A percentile compares a stretch with the other conserved stretches of the same genome.
phyloP scores from a whole-genome alignment of 2,329 filamentous ascomycete genomes.

The Diaporthe caulivora region DNA sequence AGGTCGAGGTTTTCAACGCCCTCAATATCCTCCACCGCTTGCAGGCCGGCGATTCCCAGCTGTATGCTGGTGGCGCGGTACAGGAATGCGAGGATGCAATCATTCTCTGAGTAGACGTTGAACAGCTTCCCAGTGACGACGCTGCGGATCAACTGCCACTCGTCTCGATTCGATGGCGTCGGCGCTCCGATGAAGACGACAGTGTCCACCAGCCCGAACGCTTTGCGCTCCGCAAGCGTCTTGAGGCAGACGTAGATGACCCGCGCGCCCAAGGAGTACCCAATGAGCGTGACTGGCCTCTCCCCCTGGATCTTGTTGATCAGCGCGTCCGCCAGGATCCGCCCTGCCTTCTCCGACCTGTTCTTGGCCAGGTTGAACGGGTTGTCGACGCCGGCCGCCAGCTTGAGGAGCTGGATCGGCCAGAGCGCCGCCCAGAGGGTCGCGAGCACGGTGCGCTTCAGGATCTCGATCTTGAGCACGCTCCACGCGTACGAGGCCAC shows the following conservation, averaged over 20 bases:
- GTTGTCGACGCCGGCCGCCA: constrained; percentile 80
- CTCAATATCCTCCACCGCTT: constrained; percentile 75
- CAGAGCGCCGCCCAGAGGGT: constrained; percentile 77
- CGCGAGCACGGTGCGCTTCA: constrained; percentile 78
- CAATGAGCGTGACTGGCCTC: constrained; percentile 82
- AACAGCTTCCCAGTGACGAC: constrained; percentile 86
- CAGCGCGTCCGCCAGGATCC: constrained; percentile 83
- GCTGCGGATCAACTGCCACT: constrained; percentile 82
- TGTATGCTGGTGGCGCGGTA: constrained; percentile 88
- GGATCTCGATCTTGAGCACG: constrained; percentile 78
- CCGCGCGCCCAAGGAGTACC: constrained; percentile 84
- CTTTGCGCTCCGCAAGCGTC: constrained; percentile 79
- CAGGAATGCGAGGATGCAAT: constrained; percentile 88
- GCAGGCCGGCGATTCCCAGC: constrained; percentile 85
- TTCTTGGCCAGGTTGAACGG: constrained; percentile 83
- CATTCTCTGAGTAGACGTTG: constrained; percentile 90
- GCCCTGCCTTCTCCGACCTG: constrained; percentile 83
- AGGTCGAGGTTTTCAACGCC: constrained; percentile 72
- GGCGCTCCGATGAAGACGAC: constrained; percentile 87
- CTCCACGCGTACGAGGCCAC: constrained; percentile 82
- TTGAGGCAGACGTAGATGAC: constrained; percentile 87
- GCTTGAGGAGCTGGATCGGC: constrained; percentile 75
- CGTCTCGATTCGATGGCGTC: constrained; percentile 75
- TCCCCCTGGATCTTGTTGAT: constrained; percentile 87
- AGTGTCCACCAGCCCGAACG: constrained; percentile 86